Conservation (phyloP, 306 rosid species). For the Sicyos edulis region DNA sequence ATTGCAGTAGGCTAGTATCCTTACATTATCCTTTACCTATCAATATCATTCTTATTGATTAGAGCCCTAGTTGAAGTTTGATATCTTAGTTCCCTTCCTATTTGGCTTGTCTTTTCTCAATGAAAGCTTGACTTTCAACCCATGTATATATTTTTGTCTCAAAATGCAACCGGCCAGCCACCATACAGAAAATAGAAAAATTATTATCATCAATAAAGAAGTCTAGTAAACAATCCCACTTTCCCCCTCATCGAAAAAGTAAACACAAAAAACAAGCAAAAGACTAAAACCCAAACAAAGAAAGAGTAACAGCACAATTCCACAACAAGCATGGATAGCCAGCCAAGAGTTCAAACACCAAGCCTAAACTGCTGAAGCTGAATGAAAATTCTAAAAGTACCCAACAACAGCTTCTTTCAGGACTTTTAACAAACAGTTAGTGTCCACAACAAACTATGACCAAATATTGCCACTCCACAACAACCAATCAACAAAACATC, state of each 20-base stretch:
- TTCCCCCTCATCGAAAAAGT: not conserved
- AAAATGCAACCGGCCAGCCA: too few species aligned
- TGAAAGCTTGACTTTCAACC: too few species aligned
- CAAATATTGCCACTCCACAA: not conserved
- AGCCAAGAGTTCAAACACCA: not conserved
- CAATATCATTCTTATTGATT: too few species aligned
- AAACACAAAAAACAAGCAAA: not conserved
- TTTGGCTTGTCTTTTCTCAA: too few species aligned
- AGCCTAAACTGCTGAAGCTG: not conserved
- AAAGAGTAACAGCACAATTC: not conserved
- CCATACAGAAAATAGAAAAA: not conserved
- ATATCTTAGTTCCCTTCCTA: too few species aligned
- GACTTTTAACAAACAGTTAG: slow-evolving; percentile 27
- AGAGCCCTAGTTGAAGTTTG: too few species aligned
- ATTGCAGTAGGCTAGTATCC: too few species aligned
- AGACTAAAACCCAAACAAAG: not conserved
- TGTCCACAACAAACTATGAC: slow-evolving; percentile 2
- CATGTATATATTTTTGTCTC: too few species aligned
- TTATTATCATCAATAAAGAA: not conserved
- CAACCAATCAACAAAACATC: not conserved
- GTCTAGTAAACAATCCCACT: not conserved
- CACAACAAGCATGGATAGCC: not conserved
- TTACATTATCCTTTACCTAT: too few species aligned
- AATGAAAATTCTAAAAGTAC: not conserved
- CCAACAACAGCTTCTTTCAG: slow-evolving; percentile 12